phyloP scores from a whole-genome alignment of 768 basidiomycete genomes.

The Rhodotorula paludigena region DNA sequence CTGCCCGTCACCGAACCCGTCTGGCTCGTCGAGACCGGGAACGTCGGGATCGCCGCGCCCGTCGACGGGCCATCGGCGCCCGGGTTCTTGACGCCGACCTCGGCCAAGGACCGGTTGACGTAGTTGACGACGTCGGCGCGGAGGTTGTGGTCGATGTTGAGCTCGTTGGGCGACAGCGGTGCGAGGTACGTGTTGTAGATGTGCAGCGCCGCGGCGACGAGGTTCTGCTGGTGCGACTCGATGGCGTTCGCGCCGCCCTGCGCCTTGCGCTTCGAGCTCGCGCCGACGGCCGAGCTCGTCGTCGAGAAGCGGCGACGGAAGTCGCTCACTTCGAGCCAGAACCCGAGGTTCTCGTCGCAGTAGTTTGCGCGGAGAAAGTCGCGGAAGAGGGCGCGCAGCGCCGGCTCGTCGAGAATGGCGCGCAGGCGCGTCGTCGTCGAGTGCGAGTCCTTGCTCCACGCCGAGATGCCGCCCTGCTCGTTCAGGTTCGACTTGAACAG shows the following conservation, averaged over 20 bases:
- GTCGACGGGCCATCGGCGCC: neutral
- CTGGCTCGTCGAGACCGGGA: neutral
- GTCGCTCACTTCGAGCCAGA: constrained; percentile 95
- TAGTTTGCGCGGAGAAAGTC: constrained; percentile 91
- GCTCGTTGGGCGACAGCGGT: constrained; percentile 86
- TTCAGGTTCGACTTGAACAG: constrained; percentile 38
- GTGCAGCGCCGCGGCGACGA: constrained; percentile 83
- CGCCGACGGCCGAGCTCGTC: constrained; percentile 74
- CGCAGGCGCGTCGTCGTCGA: constrained; percentile 85
- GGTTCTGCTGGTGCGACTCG: constrained; percentile 92
- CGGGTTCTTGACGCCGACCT: constrained; percentile 50
- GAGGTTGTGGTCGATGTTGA: constrained; percentile 96
- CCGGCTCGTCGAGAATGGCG: constrained; percentile 88
- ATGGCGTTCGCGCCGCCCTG: constrained; percentile 56
- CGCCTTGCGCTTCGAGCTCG: constrained; percentile 26
- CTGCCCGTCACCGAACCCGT: neutral
- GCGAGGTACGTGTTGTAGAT: constrained; percentile 91
- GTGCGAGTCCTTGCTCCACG: constrained; percentile 58
- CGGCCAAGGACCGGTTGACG: constrained; percentile 77
- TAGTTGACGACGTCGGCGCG: constrained; percentile 92
- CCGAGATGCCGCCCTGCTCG: constrained; percentile 31
- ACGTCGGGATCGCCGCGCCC: neutral
- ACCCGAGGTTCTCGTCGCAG: constrained; percentile 95
- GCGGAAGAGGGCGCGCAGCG: constrained; percentile 80
- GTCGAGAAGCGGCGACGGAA: constrained; percentile 95